phyloP scores from a whole-genome alignment of 2,329 filamentous ascomycete species.

The Colletotrichum tropicale region DNA sequence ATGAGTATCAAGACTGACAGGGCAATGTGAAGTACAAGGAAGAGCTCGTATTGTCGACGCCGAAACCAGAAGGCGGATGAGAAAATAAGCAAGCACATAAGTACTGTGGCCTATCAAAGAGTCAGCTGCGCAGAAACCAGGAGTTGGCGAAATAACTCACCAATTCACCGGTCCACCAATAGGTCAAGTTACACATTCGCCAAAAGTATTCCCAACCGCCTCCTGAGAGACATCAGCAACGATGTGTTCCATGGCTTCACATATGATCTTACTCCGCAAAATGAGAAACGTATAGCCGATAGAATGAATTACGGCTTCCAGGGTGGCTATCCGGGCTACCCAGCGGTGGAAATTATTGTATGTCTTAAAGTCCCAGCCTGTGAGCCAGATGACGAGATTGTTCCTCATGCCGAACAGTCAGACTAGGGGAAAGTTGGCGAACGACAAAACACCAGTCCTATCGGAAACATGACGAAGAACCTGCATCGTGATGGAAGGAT shows the following conservation, averaged over 20 bases:
- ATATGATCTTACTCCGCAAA: slow-evolving; percentile 31
- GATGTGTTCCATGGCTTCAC: background rate
- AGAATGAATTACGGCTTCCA: slow-evolving; percentile 68
- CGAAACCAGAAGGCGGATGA: slow-evolving; percentile 59
- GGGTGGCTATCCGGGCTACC: slow-evolving; percentile 64
- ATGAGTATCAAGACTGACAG: slow-evolving; percentile 54
- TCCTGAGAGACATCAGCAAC: slow-evolving; percentile 27
- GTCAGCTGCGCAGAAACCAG: background rate
- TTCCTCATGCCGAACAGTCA: slow-evolving; percentile 73
- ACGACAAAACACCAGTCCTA: slow-evolving; percentile 66
- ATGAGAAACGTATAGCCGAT: slow-evolving; percentile 60
- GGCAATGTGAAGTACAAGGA: slow-evolving; percentile 54
- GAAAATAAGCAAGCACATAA: slow-evolving; percentile 48
- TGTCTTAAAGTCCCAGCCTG: slow-evolving; percentile 70
- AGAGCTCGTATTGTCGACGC: slow-evolving; percentile 54
- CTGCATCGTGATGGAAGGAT: slow-evolving; percentile 35
- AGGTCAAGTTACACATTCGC: slow-evolving; percentile 46
- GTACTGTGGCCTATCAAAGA: slow-evolving; percentile 38
- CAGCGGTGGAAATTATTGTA: slow-evolving; percentile 73
- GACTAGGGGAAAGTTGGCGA: slow-evolving; percentile 66
- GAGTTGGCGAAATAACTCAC: slow-evolving; percentile 28
- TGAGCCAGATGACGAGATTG: slow-evolving; percentile 68
- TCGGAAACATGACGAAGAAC: slow-evolving; percentile 62
- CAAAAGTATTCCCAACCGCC: slow-evolving; percentile 40
- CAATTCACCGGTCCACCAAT: slow-evolving; percentile 55